Conservation (phyloP, 768 basidiomycete species). For the Auricularia cornea region DNA sequence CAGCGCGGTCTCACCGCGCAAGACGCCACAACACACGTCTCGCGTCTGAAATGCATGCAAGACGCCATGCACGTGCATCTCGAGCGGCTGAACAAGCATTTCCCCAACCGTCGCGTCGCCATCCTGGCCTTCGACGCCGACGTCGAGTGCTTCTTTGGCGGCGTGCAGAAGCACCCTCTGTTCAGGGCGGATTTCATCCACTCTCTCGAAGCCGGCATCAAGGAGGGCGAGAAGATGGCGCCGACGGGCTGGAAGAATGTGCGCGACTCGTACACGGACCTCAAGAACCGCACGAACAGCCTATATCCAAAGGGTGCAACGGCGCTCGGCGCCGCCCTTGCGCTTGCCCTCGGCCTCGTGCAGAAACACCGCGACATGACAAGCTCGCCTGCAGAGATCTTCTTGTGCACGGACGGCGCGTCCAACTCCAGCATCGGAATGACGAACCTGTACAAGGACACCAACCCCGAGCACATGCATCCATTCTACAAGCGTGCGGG, state of each 20-base stretch:
- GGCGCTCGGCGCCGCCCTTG: neutral
- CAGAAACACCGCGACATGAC: neutral
- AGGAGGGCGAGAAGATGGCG: neutral
- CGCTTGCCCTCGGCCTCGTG: slow-evolving; percentile 1
- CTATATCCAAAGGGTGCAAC: neutral
- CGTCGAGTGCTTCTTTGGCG: slow-evolving; percentile 5
- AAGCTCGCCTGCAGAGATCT: neutral
- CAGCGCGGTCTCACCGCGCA: neutral
- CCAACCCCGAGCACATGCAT: neutral
- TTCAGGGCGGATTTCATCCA: neutral
- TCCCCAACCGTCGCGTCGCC: slow-evolving; percentile 3
- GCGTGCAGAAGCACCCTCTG: neutral
- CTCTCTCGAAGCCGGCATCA: neutral
- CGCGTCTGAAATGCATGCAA: slow-evolving; percentile 5
- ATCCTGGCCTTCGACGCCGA: neutral
- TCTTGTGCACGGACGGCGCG: neutral
- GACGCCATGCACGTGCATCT: slow-evolving; percentile 6
- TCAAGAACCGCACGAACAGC: neutral
- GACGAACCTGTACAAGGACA: neutral
- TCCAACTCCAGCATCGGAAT: slow-evolving; percentile 1
- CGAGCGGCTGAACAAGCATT: slow-evolving; percentile 3
- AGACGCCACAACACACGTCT: neutral
- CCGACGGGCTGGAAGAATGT: neutral
- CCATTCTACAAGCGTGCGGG: neutral
- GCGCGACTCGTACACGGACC: neutral